Base-by-base conservation (phyloP, 2,329 filamentous ascomycete genomes). In the Trichoderma simmonsii region DNA sequence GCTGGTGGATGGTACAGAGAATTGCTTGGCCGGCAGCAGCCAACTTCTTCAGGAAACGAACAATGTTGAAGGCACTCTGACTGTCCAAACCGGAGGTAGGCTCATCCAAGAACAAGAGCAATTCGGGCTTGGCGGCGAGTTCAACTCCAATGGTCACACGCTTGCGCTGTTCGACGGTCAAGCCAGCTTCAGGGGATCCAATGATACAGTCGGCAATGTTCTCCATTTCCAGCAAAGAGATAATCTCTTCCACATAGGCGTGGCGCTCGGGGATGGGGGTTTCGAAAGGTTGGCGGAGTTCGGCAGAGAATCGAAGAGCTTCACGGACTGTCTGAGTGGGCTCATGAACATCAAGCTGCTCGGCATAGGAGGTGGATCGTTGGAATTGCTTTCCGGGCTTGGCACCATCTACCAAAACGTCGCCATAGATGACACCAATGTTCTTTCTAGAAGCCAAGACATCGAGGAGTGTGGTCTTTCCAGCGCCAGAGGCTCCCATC, bases 71-170 rank as follows among this genome's bases (percentile, higher is more conserved):
- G 21, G 92, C 91, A 71, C 87, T 90, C 79, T 93, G 81, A 71
- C 80, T 79, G 74, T 83, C 81, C 1, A 95, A 88, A 71, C 92
- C 92, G 2, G 89, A 92, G 0, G 92, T 94, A 0, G 92, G 92
- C 80, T 95, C 92, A 74, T 95, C 92, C 48, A 95, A 83, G 85
- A 95, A 95, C 26, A 95, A 86, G 1, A 94, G 86, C 6, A 94
- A 84, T 75, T 93, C 88, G 1, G 92, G 92, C 81, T 93, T 96
- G 18, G 94, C 94, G 9, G 93, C 93, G 8, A 97, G 86, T 79
- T 97, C 94, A 11, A 97, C 93, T 76, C 93, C 94, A 72, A 97
- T 97, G 0, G 94, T 97, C n/a, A 97, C 88, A 77, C 93, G 92
- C 82, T 90, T 90, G 64, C 87, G 85, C 80, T 90, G 87, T 77